These are phyloP conservation scores for Acacia acuminata DNA, from an alignment of 306 rosid genomes.

Conservation along the genomic window DNA sequence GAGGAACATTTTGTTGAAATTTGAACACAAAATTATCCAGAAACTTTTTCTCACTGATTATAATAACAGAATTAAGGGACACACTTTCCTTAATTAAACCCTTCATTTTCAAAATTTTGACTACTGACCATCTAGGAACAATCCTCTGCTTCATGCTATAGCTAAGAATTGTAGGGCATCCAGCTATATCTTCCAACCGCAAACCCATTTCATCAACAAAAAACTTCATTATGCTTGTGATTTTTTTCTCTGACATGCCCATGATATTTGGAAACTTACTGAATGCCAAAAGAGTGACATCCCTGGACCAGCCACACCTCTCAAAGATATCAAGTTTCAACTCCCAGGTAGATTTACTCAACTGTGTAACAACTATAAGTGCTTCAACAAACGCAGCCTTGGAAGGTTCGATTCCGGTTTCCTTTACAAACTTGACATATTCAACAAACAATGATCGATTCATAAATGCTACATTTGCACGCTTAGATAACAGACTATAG, in stretches of 20 bases:
- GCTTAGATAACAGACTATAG: background rate
- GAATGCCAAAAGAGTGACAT: conserved; percentile 4
- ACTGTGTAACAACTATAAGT: background rate
- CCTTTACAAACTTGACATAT: background rate
- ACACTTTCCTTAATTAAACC: background rate
- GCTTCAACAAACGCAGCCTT: background rate
- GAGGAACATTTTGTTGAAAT: too few species aligned
- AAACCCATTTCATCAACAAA: conserved; percentile 1
- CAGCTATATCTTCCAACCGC: background rate
- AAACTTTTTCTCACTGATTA: too few species aligned
- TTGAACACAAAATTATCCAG: too few species aligned
- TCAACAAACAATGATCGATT: background rate
- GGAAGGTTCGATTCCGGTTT: background rate
- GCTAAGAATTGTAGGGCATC: background rate
- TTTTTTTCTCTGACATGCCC: background rate
- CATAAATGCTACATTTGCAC: background rate
- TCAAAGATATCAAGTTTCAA: background rate
- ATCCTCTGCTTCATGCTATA: conserved; percentile 31
- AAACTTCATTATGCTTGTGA: background rate
- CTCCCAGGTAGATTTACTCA: background rate
- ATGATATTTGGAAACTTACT: background rate
- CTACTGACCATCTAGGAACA: conserved; percentile 5
- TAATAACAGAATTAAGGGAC: too few species aligned
- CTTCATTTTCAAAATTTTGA: background rate
- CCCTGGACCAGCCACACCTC: background rate